phyloP scores from a whole-genome alignment of 495 filamentous ascomycete species.

The Rostrohypoxylon terebratum region DNA sequence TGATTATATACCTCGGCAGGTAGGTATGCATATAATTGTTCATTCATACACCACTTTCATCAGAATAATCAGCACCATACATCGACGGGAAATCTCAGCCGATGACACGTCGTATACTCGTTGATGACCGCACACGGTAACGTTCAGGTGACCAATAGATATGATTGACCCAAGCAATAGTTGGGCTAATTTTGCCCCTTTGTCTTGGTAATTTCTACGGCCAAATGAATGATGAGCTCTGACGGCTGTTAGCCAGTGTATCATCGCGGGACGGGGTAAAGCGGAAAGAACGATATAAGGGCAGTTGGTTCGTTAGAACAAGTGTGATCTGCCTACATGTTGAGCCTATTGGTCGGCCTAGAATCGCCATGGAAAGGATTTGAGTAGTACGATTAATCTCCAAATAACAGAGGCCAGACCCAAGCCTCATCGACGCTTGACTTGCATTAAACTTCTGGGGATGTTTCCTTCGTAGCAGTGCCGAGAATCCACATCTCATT shows the following conservation, averaged over 20 bases:
- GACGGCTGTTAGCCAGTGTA: background rate
- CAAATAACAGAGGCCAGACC: background rate
- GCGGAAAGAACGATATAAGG: background rate
- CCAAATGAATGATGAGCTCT: background rate
- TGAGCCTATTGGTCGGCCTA: background rate
- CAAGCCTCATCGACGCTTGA: background rate
- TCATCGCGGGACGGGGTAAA: background rate
- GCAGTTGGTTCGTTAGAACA: background rate
- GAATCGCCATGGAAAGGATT: background rate
- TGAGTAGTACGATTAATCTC: background rate
- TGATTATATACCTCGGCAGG: background rate
- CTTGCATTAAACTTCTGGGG: background rate
- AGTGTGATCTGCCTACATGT: background rate
- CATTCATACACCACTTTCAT: background rate
- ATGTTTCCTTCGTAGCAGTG: background rate
- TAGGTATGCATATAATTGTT: background rate
- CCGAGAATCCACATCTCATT: background rate
- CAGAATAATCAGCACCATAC: background rate
- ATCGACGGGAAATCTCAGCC: background rate
- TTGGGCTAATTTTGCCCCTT: background rate
- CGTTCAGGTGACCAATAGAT: background rate
- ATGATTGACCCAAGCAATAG: background rate
- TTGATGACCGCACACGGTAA: constrained; percentile 1
- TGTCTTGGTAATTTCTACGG: background rate
- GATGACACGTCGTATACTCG: background rate